Percentiles rank a stretch among this genome's conserved stretches.
These are phyloP conservation scores for Rutstroemia sp. DNA, from an alignment of 2,329 filamentous ascomycete genomes.

Conservation along the genomic window DNA sequence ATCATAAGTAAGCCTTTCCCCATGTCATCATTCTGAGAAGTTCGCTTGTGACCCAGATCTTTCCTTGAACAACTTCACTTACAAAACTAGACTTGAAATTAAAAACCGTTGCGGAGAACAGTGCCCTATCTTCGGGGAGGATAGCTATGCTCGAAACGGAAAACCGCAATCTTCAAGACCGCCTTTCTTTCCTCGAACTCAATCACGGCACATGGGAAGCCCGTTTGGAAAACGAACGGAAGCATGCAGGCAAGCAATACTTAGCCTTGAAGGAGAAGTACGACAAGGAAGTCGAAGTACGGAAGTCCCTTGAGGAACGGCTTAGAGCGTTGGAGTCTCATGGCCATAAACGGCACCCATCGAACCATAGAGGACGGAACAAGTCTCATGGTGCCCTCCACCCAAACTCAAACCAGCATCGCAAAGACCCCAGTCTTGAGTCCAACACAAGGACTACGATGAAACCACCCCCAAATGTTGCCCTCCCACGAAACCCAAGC, in stretches of 20 bases:
- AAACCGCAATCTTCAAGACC: constrained; percentile 13
- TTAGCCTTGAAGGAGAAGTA: constrained; percentile 17
- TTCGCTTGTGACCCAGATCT: no score
- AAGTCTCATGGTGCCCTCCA: background rate
- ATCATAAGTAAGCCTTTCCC: constrained; percentile 29
- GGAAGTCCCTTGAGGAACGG: constrained; percentile 14
- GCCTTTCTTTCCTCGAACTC: constrained; percentile 15
- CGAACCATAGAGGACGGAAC: constrained; percentile 13
- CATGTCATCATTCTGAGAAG: no score
- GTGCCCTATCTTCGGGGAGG: background rate
- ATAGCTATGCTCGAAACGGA: constrained; percentile 11
- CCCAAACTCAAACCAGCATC: background rate
- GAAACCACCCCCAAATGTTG: background rate
- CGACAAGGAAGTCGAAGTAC: constrained; percentile 13
- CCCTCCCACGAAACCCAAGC: constrained; percentile 4
- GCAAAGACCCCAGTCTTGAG: background rate
- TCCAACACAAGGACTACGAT: background rate
- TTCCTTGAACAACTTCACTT: background rate
- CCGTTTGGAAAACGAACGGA: constrained; percentile 17
- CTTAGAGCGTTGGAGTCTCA: constrained; percentile 10
- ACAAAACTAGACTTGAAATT: constrained; percentile 16
- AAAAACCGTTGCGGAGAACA: constrained; percentile 11
- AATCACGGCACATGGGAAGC: constrained; percentile 15
- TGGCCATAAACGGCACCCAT: constrained; percentile 2
- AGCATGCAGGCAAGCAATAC: constrained; percentile 18